Conservation (phyloP, 495 filamentous ascomycete genomes). For the Daldinia vernicosa region DNA sequence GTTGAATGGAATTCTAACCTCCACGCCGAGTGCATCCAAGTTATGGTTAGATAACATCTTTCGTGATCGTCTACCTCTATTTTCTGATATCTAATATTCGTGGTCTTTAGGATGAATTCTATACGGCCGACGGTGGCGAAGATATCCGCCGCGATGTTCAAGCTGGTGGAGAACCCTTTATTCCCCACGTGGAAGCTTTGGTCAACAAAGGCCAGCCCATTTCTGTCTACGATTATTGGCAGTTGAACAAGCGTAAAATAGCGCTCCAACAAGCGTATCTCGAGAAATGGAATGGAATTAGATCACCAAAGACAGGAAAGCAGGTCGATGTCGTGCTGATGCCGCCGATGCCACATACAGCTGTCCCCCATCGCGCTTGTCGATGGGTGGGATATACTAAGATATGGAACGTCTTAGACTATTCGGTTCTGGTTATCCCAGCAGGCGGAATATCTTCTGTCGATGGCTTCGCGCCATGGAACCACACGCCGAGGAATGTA, state of each 20-base stretch:
- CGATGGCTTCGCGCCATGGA: conserved; percentile 45
- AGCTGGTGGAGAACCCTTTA: conserved; percentile 64
- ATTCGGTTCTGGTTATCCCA: conserved; percentile 75
- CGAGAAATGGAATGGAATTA: conserved; percentile 36
- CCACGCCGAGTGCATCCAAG: conserved; percentile 64
- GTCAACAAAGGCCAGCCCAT: conserved; percentile 63
- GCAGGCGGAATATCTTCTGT: conserved; percentile 47
- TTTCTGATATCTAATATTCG: conserved; percentile 10
- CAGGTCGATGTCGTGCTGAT: conserved; percentile 46
- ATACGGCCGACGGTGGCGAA: conserved; percentile 64
- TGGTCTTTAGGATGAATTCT: conserved; percentile 56
- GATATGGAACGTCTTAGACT: conserved; percentile 68
- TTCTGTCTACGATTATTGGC: conserved; percentile 67
- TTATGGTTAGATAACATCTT: conserved; percentile 52
- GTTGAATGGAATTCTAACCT: conserved; percentile 72
- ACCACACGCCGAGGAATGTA: conserved; percentile 56
- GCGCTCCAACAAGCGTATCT: conserved; percentile 40
- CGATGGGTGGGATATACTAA: conserved; percentile 47
- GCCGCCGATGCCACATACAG: conserved; percentile 49
- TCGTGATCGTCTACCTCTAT: not conserved
- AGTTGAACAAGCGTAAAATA: conserved; percentile 51
- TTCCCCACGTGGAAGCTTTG: conserved; percentile 51
- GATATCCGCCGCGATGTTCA: conserved; percentile 59
- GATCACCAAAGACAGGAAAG: conserved; percentile 29
- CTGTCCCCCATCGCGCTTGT: conserved; percentile 44